These are phyloP conservation scores for Davidsoniella neocaledoniae DNA, from an alignment of 2,329 filamentous ascomycete species.

Conservation along the genomic window DNA sequence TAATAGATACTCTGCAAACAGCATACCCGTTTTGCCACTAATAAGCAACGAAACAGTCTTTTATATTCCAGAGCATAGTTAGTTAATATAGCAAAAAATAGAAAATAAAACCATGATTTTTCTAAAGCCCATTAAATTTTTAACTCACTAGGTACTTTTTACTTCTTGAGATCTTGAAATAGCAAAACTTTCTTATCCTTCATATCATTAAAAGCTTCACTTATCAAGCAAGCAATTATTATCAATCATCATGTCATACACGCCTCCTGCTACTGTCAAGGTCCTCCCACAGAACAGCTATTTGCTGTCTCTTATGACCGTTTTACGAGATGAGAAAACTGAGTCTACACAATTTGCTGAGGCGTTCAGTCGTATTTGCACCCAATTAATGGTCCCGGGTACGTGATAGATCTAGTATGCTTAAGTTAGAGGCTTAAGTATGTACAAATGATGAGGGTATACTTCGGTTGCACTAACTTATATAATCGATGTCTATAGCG, in stretches of 20 bases:
- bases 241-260: not conserved
- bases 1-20: no score
- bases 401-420: not conserved
- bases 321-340: constrained; percentile 11
- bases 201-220: no score
- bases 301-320: constrained; percentile 13
- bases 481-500: not conserved
- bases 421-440: not conserved
- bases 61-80: no score
- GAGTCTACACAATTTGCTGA: constrained; percentile 10
- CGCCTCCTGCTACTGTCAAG: constrained; percentile 6
- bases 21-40: no score
- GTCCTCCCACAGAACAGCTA: constrained; percentile 13
- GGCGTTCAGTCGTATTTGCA: constrained; percentile 11
- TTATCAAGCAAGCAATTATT: not conserved
- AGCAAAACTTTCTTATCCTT: no score
- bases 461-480: not conserved
- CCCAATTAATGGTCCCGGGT: constrained; percentile 13
- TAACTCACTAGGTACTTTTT: no score
- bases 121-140: no score
- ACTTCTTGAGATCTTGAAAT: no score
- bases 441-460: no score
- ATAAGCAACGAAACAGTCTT: no score
- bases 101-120: no score
- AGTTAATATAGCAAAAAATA: no score